Evolutionary conservation across 345 rosid species (phyloP), one percentile per base, ranked within the genome.

Genomic region (Adansonia digitata): DNA sequence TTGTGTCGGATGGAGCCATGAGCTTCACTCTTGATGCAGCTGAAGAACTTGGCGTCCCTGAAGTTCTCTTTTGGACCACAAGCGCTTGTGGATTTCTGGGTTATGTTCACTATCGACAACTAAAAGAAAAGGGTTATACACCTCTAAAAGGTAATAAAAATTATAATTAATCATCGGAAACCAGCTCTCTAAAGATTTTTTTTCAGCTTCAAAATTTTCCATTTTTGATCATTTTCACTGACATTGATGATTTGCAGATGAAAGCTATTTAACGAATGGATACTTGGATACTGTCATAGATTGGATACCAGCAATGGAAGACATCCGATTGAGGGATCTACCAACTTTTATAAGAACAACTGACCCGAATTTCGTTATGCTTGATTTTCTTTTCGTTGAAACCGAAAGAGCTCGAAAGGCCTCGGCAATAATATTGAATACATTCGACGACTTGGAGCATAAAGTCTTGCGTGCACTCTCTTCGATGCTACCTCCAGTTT

Each of bases 101-200:
- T 3, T 81, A 66, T 64, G n/a, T 55, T 26, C 81, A 85, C 14
- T 81, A 10, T 42, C 77, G 37, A 1, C 57, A 78, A 24, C 74
- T 85, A 7, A 7, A 78, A 6, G 80, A 84, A 2, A 75, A 77
- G 76, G 88, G 87, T 17, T 77, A 76, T 35, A 49, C 24, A 1
- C 90, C 90, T 26, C 83, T 85, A 27, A 81, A 82, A 83, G 90
- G 90, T 87, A 77, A 3, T 10, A n/a, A n/a, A n/a, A n/a, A n/a
- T n/a, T n/a, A n/a, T n/a, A n/a, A n/a, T n/a, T n/a, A n/a, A n/a
- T n/a, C n/a, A n/a, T n/a, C n/a, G n/a, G n/a, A n/a, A n/a, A n/a
- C n/a, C n/a, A n/a, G n/a, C n/a, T n/a, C n/a, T 39, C 8, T 12
- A 24, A 45, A 67, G 4, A 12, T 12, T 68, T 5, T n/a, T 31